Conservation (phyloP, 129 eudicot species). For the Dittrichia graveolens region DNA sequence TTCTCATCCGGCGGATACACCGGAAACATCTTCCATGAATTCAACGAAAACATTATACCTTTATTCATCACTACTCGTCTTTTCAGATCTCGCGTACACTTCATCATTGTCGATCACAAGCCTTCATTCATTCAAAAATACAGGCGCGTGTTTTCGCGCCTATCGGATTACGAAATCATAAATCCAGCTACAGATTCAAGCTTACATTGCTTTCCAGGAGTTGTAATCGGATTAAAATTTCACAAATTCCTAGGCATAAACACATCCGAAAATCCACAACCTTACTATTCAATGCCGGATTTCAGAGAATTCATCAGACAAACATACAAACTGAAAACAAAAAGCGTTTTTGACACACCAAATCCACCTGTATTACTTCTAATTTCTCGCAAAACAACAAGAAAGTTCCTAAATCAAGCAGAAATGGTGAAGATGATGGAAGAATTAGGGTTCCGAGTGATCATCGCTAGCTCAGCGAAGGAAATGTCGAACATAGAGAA, state of each 20-base stretch:
- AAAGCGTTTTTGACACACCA: background rate
- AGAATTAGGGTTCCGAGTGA: constrained; percentile 54
- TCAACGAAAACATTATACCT: constrained; percentile 64
- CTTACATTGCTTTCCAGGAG: constrained; percentile 58
- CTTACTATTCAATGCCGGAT: constrained; percentile 43
- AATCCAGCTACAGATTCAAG: constrained; percentile 35
- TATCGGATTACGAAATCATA: constrained; percentile 43
- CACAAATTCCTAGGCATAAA: constrained; percentile 50
- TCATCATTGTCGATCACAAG: constrained; percentile 49
- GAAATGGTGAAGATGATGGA: constrained; percentile 58
- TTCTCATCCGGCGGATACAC: constrained; percentile 61
- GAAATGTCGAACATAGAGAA: constrained; percentile 38
- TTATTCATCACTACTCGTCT: constrained; percentile 53
- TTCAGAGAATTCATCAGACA: constrained; percentile 53
- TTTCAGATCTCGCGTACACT: constrained; percentile 48
- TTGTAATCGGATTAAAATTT: constrained; percentile 47
- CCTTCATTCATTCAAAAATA: constrained; percentile 43
- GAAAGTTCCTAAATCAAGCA: constrained; percentile 56
- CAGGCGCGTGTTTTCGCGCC: constrained; percentile 34
- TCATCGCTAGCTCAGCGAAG: constrained; percentile 35
- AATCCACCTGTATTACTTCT: constrained; percentile 51
- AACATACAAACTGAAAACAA: constrained; percentile 40
- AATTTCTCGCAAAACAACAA: constrained; percentile 46
- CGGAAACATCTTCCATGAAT: constrained; percentile 70
- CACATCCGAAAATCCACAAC: constrained; percentile 37